Evolutionary conservation across 1,139 yeast genomes (phyloP).

Genomic region (Taphrina populina): DNA sequence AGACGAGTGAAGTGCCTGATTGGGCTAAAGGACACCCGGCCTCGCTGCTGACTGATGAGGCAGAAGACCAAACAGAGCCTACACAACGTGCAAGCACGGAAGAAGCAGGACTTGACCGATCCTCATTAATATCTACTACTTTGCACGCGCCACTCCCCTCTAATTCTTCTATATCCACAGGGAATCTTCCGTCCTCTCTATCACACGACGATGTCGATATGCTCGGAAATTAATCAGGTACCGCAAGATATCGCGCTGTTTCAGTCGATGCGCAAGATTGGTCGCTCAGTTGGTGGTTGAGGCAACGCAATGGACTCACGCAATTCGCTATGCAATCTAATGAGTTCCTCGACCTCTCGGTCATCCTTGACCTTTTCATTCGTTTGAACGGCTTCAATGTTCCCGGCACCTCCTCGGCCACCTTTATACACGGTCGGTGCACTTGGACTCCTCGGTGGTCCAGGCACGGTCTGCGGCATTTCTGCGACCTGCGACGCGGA

Average conservation of each 20-base stretch:
- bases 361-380: conserved; percentile 30
- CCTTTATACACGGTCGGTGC: conserved; percentile 22
- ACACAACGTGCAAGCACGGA: too few relatives aligned
- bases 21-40: conserved; percentile 15
- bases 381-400: conserved; percentile 30
- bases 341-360: conserved; percentile 25
- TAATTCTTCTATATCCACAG: too few relatives aligned
- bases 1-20: neutral
- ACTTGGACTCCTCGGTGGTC: conserved; percentile 1
- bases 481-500: conserved; percentile 3
- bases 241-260: too few relatives aligned
- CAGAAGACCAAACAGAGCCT: too few relatives aligned
- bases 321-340: conserved; percentile 22
- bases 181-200: too few relatives aligned
- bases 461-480: conserved; percentile 2
- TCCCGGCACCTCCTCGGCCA: conserved; percentile 31
- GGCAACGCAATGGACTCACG: conserved; percentile 7
- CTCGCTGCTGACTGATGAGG: too few relatives aligned
- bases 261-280: conserved; percentile 22
- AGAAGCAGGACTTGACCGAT: too few relatives aligned
- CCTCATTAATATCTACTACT: too few relatives aligned
- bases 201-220: too few relatives aligned
- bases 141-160: too few relatives aligned
- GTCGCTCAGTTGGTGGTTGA: conserved; percentile 24
- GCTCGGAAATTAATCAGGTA: neutral